Percentiles rank a stretch among this genome's conserved stretches.
phyloP scores from a whole-genome alignment of 495 filamentous ascomycete genomes.

The Trypethelium eluteriae region DNA sequence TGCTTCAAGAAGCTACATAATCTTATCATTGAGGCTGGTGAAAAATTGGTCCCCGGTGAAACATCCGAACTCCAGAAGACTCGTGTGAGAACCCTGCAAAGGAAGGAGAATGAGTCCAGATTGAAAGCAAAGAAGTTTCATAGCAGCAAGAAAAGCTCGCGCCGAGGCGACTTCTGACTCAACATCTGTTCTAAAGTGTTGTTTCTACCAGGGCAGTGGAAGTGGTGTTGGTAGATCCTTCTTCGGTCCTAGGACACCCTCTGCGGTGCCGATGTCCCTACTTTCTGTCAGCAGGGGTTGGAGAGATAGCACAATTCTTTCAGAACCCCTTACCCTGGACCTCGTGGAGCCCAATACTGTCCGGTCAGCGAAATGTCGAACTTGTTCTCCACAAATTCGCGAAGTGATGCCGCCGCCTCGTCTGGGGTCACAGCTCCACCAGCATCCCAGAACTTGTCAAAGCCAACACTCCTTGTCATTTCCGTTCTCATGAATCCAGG shows the following conservation, averaged over 20 bases:
- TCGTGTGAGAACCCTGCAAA: conserved; percentile 59
- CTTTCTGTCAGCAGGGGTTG: conserved; percentile 17
- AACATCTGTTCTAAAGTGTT: background rate
- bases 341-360: conserved; percentile 64
- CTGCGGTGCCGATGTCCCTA: conserved; percentile 64
- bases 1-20: conserved; percentile 57
- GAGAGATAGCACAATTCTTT: background rate
- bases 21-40: conserved; percentile 48
- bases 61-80: conserved; percentile 52
- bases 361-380: conserved; percentile 61
- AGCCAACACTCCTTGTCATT: conserved; percentile 62
- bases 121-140: conserved; percentile 68
- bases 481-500: conserved; percentile 71
- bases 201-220: conserved; percentile 56
- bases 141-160: conserved; percentile 68
- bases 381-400: conserved; percentile 48
- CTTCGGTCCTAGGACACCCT: conserved; percentile 48
- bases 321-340: conserved; percentile 46
- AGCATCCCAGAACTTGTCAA: conserved; percentile 61
- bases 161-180: conserved; percentile 40
- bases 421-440: conserved; percentile 63
- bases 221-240: conserved; percentile 54
- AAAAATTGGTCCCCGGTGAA: conserved; percentile 53
- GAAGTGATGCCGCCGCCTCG: conserved; percentile 56
- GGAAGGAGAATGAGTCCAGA: conserved; percentile 60